phyloP scores from a whole-genome alignment of 768 basidiomycete genomes.

The Lentinus tigrinus region DNA sequence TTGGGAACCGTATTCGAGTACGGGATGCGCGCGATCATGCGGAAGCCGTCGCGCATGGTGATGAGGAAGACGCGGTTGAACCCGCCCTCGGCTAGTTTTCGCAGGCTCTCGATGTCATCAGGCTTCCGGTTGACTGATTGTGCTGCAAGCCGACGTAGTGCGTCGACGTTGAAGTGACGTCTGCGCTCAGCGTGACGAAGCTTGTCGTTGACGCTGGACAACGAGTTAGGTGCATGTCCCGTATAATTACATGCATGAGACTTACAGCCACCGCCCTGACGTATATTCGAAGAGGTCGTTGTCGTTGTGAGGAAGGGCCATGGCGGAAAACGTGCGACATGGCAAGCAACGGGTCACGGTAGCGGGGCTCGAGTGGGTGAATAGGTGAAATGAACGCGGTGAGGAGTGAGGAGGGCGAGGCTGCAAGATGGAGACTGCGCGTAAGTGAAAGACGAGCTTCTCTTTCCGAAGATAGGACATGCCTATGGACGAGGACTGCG shows the following conservation, averaged over 20 bases:
- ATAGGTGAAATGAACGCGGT: too few relatives aligned
- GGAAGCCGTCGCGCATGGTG: conserved; percentile 23
- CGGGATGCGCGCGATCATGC: conserved; percentile 31
- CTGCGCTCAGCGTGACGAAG: conserved; percentile 49
- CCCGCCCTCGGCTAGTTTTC: conserved; percentile 44
- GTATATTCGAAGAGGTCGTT: conserved; percentile 25
- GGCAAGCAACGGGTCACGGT: too few relatives aligned
- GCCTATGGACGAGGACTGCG: too few relatives aligned
- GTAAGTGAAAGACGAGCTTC: too few relatives aligned
- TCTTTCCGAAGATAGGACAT: too few relatives aligned
- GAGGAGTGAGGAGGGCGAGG: too few relatives aligned
- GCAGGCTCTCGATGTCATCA: conserved; percentile 35
- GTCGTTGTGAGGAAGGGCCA: too few relatives aligned
- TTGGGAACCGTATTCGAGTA: conserved; percentile 28
- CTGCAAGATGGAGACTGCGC: too few relatives aligned
- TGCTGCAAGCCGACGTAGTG: conserved; percentile 44
- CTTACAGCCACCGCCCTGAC: conserved; percentile 28
- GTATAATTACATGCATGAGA: conserved; percentile 11
- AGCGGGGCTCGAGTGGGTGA: too few relatives aligned
- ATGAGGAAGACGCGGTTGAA: conserved; percentile 33
- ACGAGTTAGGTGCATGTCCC: conserved; percentile 7
- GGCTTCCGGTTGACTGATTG: conserved; percentile 37
- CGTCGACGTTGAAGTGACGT: conserved; percentile 40
- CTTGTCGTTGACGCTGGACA: conserved; percentile 22
- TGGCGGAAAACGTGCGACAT: too few relatives aligned